phyloP scores from a whole-genome alignment of 78 protist genomes.

The Planoprotostelium fungivorum region DNA sequence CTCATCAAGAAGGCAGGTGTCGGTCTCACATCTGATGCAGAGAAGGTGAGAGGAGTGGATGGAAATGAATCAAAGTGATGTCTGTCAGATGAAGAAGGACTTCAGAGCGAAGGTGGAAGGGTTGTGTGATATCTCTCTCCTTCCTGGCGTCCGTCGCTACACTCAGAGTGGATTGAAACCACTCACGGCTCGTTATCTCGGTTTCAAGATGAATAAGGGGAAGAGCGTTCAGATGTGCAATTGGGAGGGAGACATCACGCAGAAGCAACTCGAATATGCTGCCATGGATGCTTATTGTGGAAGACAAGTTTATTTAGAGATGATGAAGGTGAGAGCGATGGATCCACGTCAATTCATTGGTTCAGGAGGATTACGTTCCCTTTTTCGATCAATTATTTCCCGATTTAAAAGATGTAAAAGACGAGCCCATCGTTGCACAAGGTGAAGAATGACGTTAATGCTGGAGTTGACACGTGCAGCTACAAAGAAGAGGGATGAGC shows the following conservation, averaged over 20 bases:
- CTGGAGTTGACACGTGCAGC: too few relatives aligned
- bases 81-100: neutral
- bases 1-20: neutral
- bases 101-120: neutral
- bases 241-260: neutral
- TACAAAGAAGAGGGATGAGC: too few relatives aligned
- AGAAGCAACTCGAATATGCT: neutral
- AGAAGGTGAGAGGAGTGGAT: neutral
- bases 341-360: too few relatives aligned
- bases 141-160: neutral
- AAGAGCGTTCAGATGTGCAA: neutral
- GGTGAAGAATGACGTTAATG: too few relatives aligned
- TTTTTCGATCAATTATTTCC: too few relatives aligned
- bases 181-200: neutral
- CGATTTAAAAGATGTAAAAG: too few relatives aligned
- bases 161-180: neutral
- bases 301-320: neutral
- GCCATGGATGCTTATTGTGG: neutral
- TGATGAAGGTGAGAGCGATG: too few relatives aligned
- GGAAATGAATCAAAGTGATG: neutral
- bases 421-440: too few relatives aligned
- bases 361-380: too few relatives aligned
- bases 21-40: neutral
- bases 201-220: neutral
- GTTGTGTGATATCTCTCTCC: neutral